A percentile compares a stretch with the other conserved stretches of the same genome.
Evolutionary conservation across 208 protist genomes (phyloP).

Genomic region (Baffinella frigidus): DNA sequence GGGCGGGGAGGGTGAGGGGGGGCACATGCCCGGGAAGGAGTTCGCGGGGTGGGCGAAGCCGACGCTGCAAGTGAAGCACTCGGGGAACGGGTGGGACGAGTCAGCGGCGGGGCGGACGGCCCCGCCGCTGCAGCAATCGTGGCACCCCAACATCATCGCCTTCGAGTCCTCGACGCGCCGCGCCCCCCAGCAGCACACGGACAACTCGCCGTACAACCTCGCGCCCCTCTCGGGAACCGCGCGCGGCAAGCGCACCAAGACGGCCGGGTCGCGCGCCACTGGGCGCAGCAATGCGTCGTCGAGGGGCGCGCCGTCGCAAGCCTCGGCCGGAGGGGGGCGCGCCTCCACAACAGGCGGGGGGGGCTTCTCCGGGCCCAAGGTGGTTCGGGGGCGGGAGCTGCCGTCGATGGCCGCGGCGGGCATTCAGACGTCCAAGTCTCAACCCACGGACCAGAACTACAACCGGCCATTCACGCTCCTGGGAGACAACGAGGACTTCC

Average conservation of each 20-base stretch:
- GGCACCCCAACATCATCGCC: conserved; percentile 45
- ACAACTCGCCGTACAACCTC: not conserved
- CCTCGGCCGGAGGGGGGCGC: not conserved
- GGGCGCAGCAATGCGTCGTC: not conserved
- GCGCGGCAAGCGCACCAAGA: not conserved
- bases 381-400: too few relatives aligned
- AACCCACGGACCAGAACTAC: not conserved
- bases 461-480: not conserved
- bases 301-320: not conserved
- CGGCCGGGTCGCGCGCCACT: not conserved
- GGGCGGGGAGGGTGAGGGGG: too few relatives aligned
- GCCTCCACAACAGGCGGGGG: not conserved
- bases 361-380: too few relatives aligned
- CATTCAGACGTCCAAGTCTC: too few relatives aligned
- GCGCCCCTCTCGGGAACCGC: not conserved
- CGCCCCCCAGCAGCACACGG: not conserved
- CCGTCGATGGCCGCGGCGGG: too few relatives aligned
- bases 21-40: too few relatives aligned
- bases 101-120: not conserved
- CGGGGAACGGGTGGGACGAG: not conserved
- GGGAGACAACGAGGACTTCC: not conserved
- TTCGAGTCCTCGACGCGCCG: not conserved
- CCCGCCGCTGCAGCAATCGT: not conserved
- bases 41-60: not conserved
- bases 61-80: not conserved